Conservation (phyloP, 495 filamentous ascomycete genomes). For the Poronia punctata region DNA sequence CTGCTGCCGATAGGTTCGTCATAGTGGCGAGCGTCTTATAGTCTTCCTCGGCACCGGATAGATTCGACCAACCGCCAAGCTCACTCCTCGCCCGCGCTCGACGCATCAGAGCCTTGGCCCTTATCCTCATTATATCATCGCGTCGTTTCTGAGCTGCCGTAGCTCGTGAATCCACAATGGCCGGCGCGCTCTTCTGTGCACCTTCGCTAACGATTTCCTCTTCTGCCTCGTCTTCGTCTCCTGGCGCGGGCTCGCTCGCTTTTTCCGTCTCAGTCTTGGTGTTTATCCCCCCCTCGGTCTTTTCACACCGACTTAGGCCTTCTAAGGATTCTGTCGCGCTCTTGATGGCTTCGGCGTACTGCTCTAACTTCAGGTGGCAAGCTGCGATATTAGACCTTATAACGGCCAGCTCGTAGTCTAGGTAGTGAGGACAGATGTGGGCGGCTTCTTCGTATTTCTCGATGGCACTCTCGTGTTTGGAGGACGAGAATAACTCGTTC, state of each 20-base stretch:
- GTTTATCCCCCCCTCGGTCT: too few species aligned
- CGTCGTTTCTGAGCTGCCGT: slow-evolving; percentile 29
- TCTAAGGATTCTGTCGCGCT: slow-evolving; percentile 68
- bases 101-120: slow-evolving; percentile 77
- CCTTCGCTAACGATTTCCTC: slow-evolving; percentile 47
- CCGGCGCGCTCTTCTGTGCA: slow-evolving; percentile 41
- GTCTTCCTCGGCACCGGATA: slow-evolving; percentile 77
- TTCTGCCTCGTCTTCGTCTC: slow-evolving; percentile 55
- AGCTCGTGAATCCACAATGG: slow-evolving; percentile 19
- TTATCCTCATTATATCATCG: slow-evolving; percentile 66
- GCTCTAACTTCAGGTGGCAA: slow-evolving; percentile 79
- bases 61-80: slow-evolving; percentile 65
- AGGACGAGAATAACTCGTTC: slow-evolving; percentile 66
- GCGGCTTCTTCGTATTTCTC: slow-evolving; percentile 82
- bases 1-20: slow-evolving; percentile 52
- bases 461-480: slow-evolving; percentile 77
- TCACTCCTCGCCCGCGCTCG: slow-evolving; percentile 70
- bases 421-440: slow-evolving; percentile 73
- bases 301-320: slow-evolving; percentile 53
- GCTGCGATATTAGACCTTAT: slow-evolving; percentile 82
- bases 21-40: slow-evolving; percentile 55
- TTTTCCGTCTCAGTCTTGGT: slow-evolving; percentile 16
- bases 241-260: slow-evolving; percentile 47
- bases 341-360: slow-evolving; percentile 79
- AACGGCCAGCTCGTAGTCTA: slow-evolving; percentile 85